phyloP scores from a whole-genome alignment of 768 basidiomycete genomes.

The Brasilioporus rufonigricans region DNA sequence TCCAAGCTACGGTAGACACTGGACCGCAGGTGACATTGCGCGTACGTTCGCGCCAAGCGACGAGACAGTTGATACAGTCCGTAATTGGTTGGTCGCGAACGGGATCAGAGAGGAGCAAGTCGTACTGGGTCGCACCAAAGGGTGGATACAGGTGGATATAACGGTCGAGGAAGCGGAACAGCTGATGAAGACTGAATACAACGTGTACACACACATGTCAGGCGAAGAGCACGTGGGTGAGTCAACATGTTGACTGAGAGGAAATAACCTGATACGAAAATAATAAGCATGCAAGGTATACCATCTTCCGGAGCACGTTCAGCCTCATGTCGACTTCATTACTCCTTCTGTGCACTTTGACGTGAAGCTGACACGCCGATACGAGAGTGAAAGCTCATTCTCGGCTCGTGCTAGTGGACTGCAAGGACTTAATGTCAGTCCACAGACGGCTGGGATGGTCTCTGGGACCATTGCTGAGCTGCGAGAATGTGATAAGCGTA shows the following conservation, averaged over 20 bases:
- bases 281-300: conserved; percentile 31
- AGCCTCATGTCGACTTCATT: conserved; percentile 35
- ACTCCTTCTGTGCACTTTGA: conserved; percentile 35
- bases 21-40: conserved; percentile 26
- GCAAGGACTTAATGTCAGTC: conserved; percentile 9
- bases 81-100: conserved; percentile 22
- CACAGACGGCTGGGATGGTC: conserved; percentile 16
- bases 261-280: background rate
- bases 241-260: background rate
- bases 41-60: conserved; percentile 22
- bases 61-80: conserved; percentile 23
- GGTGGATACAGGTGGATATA: conserved; percentile 28
- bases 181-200: conserved; percentile 34
- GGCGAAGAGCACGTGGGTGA: conserved; percentile 28
- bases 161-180: conserved; percentile 33
- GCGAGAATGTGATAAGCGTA: conserved; percentile 6
- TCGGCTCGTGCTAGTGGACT: conserved; percentile 16
- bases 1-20: conserved; percentile 32
- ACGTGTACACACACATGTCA: conserved; percentile 27
- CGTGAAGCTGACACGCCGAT: conserved; percentile 8
- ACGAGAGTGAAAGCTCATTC: background rate
- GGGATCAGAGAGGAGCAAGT: conserved; percentile 26
- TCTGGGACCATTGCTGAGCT: conserved; percentile 5
- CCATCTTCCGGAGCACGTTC: conserved; percentile 31
- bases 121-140: conserved; percentile 11